phyloP scores from a whole-genome alignment of 2,329 filamentous ascomycete species.

The Ceratocystis harringtonii region DNA sequence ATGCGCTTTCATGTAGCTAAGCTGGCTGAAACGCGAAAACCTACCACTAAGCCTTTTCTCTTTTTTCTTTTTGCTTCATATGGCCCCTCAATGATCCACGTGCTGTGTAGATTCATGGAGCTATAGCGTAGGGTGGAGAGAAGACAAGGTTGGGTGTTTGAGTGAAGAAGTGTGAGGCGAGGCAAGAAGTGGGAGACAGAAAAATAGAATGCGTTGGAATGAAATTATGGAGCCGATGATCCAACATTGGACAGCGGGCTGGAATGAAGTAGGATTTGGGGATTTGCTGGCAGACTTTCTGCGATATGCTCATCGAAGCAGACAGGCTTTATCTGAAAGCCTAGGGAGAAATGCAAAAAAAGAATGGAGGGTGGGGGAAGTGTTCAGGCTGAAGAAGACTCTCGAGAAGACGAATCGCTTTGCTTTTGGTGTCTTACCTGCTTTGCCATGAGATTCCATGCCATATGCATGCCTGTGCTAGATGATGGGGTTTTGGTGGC shows the following conservation, averaged over 20 bases:
- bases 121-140: background rate
- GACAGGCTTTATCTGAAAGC: background rate
- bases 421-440: background rate
- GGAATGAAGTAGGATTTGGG: background rate
- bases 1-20: too few species aligned
- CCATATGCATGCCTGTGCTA: background rate
- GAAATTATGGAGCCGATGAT: background rate
- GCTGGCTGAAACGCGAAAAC: too few species aligned
- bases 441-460: background rate
- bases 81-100: background rate
- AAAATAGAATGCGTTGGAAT: background rate
- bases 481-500: too few species aligned
- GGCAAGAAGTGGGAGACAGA: background rate
- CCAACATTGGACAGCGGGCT: background rate
- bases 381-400: too few species aligned
- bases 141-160: background rate
- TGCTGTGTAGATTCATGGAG: background rate
- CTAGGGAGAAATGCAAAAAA: background rate
- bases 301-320: background rate
- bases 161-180: background rate
- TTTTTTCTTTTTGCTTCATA: background rate
- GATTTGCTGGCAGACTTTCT: background rate
- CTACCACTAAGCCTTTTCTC: background rate
- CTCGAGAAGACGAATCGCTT: background rate
- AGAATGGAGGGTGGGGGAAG: background rate